phyloP scores from a whole-genome alignment of 305 asterid species.

The Fraxinus albicans region DNA sequence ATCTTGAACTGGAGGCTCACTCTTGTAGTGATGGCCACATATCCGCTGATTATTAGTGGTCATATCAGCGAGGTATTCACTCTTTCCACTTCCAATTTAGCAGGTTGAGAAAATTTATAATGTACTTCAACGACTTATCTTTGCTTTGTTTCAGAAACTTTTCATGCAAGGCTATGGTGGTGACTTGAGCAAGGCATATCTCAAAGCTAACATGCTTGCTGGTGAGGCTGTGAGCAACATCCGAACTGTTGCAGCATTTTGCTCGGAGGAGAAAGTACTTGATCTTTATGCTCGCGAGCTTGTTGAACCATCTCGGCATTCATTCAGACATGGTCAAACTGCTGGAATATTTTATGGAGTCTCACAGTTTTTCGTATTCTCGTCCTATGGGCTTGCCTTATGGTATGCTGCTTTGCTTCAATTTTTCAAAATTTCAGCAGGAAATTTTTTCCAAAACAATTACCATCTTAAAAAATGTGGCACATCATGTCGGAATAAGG shows the following conservation, averaged over 20 bases:
- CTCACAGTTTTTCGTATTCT: slow-evolving; percentile 93
- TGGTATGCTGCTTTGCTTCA: slow-evolving; percentile 52
- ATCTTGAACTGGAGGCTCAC: slow-evolving; percentile 97
- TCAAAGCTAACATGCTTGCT: slow-evolving; percentile 96
- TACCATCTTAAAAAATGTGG: background rate
- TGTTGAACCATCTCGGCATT: slow-evolving; percentile 67
- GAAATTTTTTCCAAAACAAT: background rate
- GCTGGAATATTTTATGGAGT: slow-evolving; percentile 90
- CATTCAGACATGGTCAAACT: slow-evolving; percentile 82
- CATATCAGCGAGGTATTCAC: slow-evolving; percentile 86
- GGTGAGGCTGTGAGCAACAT: slow-evolving; percentile 99
- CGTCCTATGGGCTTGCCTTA: slow-evolving; percentile 86
- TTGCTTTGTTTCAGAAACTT: slow-evolving; percentile 64
- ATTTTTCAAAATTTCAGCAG: background rate
- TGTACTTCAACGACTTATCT: slow-evolving; percentile 8
- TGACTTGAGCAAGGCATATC: slow-evolving; percentile 87
- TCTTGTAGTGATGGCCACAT: slow-evolving; percentile 86
- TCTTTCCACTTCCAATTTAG: background rate
- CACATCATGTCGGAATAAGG: background rate
- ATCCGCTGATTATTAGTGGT: slow-evolving; percentile 85
- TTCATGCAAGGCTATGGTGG: slow-evolving; percentile 95
- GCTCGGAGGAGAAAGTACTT: slow-evolving; percentile 82
- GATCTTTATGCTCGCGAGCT: slow-evolving; percentile 75
- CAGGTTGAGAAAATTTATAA: background rate
- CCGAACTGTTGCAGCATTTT: slow-evolving; percentile 89